Evolutionary conservation across 1,284 basidiomycete genomes (phyloP), one percentile per base, ranked within the genome.

Genomic region (Apiotrichum sp.): DNA sequence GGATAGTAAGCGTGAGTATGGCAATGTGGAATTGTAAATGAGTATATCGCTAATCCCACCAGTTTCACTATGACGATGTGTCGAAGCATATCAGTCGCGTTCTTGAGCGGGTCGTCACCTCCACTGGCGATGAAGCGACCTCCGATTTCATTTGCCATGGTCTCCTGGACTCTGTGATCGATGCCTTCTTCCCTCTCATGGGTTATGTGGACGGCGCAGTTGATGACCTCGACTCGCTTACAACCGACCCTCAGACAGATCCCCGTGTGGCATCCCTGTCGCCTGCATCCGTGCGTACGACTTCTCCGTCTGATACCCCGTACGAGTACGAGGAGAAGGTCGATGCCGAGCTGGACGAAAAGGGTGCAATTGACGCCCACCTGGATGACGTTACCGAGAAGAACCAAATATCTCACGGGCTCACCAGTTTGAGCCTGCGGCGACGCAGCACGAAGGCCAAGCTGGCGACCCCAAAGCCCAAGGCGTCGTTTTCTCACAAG

Each of bases 61-160:
- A 92, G 88, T 97, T 98, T 72, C 91, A 96, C 75, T 96, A 89
- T 68, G 88, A 88, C 52, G 90, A 97, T 67, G 85, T 96, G 49
- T 84, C 85, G 53, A 90, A 92, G 69, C 93, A 98, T 71, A 84
- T 84, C 1, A 82, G 88, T 59, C 83, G 86, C 16, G 88, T 97
- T 2, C 81, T 86, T 38, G 85, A 85, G 63, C 84, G 86, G 39
- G 80, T 89, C 33, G 73, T 83, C 47, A 29, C 34, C 2, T 49
- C 49, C 11, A 47, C 16, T 0, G 16, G 34, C 4, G 40, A 55
- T 36, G 55, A 61, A 46, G 76, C 81, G 13, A 52, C 65, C n/a
- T 54, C 63, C 1, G 91, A 95, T 71, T 97, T 92, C 92, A 91
- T 98, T 62, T 90, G 91, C 0, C 92, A 98, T 72, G 89, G 87